phyloP scores from a whole-genome alignment of 1,284 basidiomycete genomes.

The Anthracocystis setariae region DNA sequence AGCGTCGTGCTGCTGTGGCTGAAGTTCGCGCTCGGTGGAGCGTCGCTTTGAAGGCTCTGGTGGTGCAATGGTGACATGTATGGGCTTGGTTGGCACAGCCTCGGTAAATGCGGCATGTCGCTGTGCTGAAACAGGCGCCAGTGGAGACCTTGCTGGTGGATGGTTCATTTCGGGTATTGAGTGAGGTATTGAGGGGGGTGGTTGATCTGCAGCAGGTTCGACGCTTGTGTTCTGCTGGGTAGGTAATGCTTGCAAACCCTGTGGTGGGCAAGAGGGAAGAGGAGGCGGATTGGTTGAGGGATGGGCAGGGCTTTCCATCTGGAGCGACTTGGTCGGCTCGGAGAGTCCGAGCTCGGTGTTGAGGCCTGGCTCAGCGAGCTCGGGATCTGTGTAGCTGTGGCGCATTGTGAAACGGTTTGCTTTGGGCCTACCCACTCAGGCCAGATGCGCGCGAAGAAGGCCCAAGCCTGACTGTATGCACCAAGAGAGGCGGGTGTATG shows the following conservation, averaged over 20 bases:
- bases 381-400: background rate
- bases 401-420: background rate
- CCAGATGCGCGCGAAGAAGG: background rate
- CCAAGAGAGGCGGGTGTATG: background rate
- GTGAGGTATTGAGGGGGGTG: background rate
- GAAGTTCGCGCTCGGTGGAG: background rate
- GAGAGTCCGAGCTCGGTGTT: background rate
- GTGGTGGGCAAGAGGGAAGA: background rate
- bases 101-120: background rate
- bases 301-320: background rate
- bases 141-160: background rate
- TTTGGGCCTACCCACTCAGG: no score
- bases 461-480: background rate
- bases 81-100: background rate
- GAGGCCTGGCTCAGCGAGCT: background rate
- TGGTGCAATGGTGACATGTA: background rate
- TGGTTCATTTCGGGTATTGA: slow-evolving; percentile 4
- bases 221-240: background rate
- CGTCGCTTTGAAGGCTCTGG: slow-evolving; percentile 6
- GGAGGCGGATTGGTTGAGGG: background rate
- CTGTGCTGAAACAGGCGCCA: background rate
- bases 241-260: background rate
- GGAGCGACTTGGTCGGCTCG: background rate
- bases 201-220: background rate
- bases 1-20: slow-evolving; percentile 4